Base-by-base conservation (phyloP, 1,139 yeast species). In the Yamadazyma dendronema region DNA sequence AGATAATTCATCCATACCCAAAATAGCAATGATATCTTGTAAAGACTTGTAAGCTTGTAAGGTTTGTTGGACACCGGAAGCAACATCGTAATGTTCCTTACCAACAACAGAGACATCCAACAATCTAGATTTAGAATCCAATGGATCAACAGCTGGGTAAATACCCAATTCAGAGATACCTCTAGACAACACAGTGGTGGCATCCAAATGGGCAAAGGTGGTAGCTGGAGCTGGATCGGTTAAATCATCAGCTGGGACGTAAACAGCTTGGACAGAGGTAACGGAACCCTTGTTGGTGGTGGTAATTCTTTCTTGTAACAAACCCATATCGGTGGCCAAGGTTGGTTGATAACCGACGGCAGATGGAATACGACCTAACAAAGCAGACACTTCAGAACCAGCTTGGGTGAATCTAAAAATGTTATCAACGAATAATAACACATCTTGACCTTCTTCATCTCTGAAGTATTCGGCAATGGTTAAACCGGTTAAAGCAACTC, bases 271-370 rank as follows among this genome's bases (percentile, higher is more conserved):
- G 74, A 92, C 98, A 50, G 98, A 92, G 54, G 98, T 92, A 71
- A 92, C 97, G 72, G 98, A 92, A 81, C 98, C 98, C 83, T 92
- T 92, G 75, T 81, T 83, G 72, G 98, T 92, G 77, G 97, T 90
- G 77, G 98, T 92, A 76, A 92, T 92, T 83, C 98, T 94, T 81
- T 92, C 98, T 82, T 92, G 98, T 70, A 92, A 83, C 71, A 89
- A 84, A 87, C 98, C 98, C 97, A 92, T 92, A 89, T 92, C 98
- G 62, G 98, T 92, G 79, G 98, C 96, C 77, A 92, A 84, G 59
- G 98, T 92, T 72, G 98, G 98, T 80, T 92, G 98, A 77, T 92
- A 92, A 88, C 98, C 98, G 88, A 92, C 98, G 61, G 98, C 98
- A 54, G 98, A 92, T 71, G 98, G 98, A 72, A 92, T 92, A 87